Evolutionary conservation across 805 yeast genomes (phyloP), one percentile per base, ranked within the genome.

Genomic region (Helenozyma baotianmanensis): DNA sequence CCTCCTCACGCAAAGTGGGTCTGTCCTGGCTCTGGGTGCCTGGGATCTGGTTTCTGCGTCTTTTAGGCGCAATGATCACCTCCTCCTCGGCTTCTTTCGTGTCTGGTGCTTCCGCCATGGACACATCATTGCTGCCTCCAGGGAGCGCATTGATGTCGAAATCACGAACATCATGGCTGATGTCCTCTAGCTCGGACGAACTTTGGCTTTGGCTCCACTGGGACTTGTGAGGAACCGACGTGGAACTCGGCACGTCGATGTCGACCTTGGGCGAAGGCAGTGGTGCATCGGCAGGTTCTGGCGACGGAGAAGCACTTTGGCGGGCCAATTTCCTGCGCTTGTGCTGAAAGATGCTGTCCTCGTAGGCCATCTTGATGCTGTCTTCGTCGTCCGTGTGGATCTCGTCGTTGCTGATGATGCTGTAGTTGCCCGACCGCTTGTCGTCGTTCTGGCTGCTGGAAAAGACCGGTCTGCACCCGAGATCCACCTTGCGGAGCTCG

Each of bases 291-390:
- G 19, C 5, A 17, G 19, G 19, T 17, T 17, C 19, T n/a, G n/a
- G n/a, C 5, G 5, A 17, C 19, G 19, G 19, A 17, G 19, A 17
- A 8, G 8, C 19, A 14, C 9, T 13, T 18, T 6, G 19, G n/a
- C 29, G 10, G 3, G 23, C 29, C 7, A 36, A n/a, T 9, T 25
- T 31, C 14, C 33, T 38, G 12, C 40, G 25, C 21, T 52, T 53
- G 24, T 45, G 49, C 1, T 53, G 50, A 13, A 58, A 43, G 11
- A 62, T 38, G 29, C 56, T 52, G 21, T 61, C 67, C 4, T 54
- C 59, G 28, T 40, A 48, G 33, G 39, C n/a, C 17, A 42, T 31
- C 9, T 25, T 30, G 11, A 30, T n/a, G 8, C 23, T 25, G 10
- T 38, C 36, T 24, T 52, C 60, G 7, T 48, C 48, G 23, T 43